These are phyloP conservation scores for Agapanthus africanus DNA, from an alignment of 106 monocot species.

Conservation along the genomic window DNA sequence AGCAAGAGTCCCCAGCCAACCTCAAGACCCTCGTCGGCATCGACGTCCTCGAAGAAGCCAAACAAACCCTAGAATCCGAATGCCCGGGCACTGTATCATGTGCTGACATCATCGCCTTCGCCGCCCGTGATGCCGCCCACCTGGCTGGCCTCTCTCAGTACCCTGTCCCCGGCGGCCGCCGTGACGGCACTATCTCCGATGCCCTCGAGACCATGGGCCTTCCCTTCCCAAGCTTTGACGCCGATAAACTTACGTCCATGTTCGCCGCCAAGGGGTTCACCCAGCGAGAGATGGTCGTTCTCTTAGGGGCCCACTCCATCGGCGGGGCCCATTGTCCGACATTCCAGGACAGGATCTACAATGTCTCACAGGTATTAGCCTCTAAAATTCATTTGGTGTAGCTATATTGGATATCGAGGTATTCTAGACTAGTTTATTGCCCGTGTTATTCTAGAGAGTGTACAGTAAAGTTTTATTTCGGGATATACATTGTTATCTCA, in stretches of 20 bases:
- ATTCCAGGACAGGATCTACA: conserved; percentile 28
- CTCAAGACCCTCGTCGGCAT: conserved; percentile 16
- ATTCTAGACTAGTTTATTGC: no score
- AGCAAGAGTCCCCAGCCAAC: conserved; percentile 27
- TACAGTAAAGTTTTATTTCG: no score
- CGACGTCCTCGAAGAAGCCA: conserved; percentile 30
- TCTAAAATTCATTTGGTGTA: no score
- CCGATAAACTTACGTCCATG: background rate
- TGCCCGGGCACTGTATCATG: conserved; percentile 43
- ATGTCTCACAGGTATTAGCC: no score
- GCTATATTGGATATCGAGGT: no score
- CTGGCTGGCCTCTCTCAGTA: conserved; percentile 23
- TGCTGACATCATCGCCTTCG: conserved; percentile 50
- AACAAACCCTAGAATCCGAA: conserved; percentile 8
- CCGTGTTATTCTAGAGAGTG: no score
- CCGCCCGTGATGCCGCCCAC: conserved; percentile 31
- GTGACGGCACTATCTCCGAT: conserved; percentile 31
- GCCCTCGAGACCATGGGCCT: conserved; percentile 9
- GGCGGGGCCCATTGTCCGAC: conserved; percentile 38
- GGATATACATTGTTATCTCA: no score
- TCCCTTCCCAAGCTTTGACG: conserved; percentile 16
- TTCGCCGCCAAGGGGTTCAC: conserved; percentile 32
- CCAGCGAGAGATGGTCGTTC: conserved; percentile 32
- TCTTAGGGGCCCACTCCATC: conserved; percentile 49
- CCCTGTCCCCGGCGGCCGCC: conserved; percentile 32